Base-by-base conservation (phyloP, 108 stramenopile genomes). In the Cyclotella sp. region DNA sequence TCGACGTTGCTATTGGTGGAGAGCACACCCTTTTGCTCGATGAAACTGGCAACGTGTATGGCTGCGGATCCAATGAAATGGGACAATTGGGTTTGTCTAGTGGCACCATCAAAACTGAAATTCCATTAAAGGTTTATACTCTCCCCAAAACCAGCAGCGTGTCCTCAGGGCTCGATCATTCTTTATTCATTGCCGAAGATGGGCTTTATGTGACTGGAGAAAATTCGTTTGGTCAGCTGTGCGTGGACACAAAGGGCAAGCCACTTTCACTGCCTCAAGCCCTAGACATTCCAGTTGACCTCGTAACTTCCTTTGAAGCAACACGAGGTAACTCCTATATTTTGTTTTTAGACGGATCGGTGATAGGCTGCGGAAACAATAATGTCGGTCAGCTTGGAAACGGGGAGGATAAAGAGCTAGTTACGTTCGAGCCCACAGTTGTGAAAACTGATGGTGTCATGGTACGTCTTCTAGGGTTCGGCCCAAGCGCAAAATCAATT, bases 341-440 rank as follows among this genome's bases (percentile, higher is more conserved):
- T 57, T 61, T 76, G 21, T 85, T 67, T n/a, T 63, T 75, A 26
- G 81, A 75, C 52, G 82, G 70, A 60, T 80, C 78, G 42, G 86
- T 83, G 3, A 85, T 74, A 14, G 75, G 81, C 42, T 89, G 86
- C 60, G 84, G 88, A 4, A 85, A 85, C 34, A 78, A 87, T 45
- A 71, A 87, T 60, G 72, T 71, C 34, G 84, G 79, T 19, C 81
- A 82, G 66, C 34, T 82, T 6, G 81, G 81, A 12, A 54, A 82
- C 53, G 81, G 77, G 46, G 45, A 76, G 18, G 68, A 79, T 13
- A 43, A 64, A 42, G 68, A 85, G 60, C 29, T 39, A 2, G 60
- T 39, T 0, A 61, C 60, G 15, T 61, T 61, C 12, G 60, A 61
- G 30, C 44, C 75, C 34, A n/a, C 73, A 41, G 30, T 46, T 44